Conservation (phyloP, 306 rosid genomes). For the Inga leiocalycina region DNA sequence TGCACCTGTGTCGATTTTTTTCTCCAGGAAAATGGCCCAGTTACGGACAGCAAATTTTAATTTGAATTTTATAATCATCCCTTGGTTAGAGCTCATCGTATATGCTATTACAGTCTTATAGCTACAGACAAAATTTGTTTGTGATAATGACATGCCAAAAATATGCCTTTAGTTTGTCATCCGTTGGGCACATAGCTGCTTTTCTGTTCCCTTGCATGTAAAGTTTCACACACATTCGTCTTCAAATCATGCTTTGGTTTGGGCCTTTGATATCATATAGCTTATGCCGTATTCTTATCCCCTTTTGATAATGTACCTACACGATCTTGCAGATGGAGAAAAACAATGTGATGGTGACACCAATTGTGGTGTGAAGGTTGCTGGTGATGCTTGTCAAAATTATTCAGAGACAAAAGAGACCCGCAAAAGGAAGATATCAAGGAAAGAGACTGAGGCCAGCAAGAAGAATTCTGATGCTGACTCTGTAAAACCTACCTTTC, state of each 20-base stretch:
- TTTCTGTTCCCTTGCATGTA: slow-evolving; percentile 4
- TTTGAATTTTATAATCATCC: background rate
- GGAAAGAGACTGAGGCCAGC: slow-evolving; percentile 32
- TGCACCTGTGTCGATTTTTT: background rate
- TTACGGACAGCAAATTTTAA: background rate
- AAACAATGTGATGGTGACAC: slow-evolving; percentile 45
- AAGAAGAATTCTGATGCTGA: slow-evolving; percentile 36
- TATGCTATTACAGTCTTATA: background rate
- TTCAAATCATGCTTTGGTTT: background rate
- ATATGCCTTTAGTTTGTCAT: slow-evolving; percentile 2
- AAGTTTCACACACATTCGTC: background rate
- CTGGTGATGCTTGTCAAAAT: slow-evolving; percentile 30
- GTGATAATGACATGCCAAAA: background rate
- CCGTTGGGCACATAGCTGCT: background rate
- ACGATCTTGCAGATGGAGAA: slow-evolving; percentile 45
- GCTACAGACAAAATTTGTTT: background rate
- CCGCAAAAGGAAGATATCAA: slow-evolving; percentile 35
- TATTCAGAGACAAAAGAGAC: slow-evolving; percentile 27
- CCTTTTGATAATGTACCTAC: background rate
- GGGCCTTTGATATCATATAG: background rate
- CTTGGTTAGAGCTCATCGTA: background rate
- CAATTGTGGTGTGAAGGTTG: slow-evolving; percentile 28
- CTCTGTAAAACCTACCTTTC: slow-evolving; percentile 72
- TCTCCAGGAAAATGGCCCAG: background rate
- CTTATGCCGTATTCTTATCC: background rate